phyloP scores from a whole-genome alignment of 1,284 basidiomycete species.

The Cutaneotrichosporon cyanovorans region DNA sequence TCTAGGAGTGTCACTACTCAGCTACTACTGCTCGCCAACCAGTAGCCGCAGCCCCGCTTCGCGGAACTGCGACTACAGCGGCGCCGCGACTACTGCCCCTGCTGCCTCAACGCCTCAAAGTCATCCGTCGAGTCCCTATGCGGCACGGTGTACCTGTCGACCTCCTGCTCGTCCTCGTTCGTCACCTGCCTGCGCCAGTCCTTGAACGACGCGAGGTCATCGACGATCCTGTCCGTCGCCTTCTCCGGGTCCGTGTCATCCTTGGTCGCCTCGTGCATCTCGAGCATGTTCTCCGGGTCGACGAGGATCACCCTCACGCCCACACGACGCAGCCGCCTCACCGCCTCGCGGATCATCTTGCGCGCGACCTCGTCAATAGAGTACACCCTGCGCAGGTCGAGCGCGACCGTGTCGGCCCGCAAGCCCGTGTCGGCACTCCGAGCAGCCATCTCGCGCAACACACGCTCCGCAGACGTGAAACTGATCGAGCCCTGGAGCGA shows the following conservation, averaged over 20 bases:
- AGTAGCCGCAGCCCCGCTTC: too few species aligned
- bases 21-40: too few species aligned
- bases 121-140: too few species aligned
- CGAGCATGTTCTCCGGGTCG: constrained; percentile 13
- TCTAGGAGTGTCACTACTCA: too few species aligned
- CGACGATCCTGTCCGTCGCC: constrained; percentile 3
- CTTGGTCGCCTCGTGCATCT: neutral
- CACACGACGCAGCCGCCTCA: constrained; percentile 5
- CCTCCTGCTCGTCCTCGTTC: too few species aligned
- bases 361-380: constrained; percentile 7
- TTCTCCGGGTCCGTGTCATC: neutral
- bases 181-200: constrained; percentile 3
- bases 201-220: constrained; percentile 6
- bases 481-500: constrained; percentile 15
- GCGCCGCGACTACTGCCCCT: too few species aligned
- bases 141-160: too few species aligned
- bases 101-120: too few species aligned
- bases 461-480: constrained; percentile 16
- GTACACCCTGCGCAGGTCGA: constrained; percentile 15
- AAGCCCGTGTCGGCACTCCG: neutral
- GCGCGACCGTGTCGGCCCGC: constrained; percentile 6
- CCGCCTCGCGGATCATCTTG: constrained; percentile 12
- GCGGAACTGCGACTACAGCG: too few species aligned
- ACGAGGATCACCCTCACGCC: constrained; percentile 6
- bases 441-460: constrained; percentile 9